These are phyloP conservation scores for Jackrogersella minutella DNA, from an alignment of 495 filamentous ascomycete genomes.

Conservation along the genomic window DNA sequence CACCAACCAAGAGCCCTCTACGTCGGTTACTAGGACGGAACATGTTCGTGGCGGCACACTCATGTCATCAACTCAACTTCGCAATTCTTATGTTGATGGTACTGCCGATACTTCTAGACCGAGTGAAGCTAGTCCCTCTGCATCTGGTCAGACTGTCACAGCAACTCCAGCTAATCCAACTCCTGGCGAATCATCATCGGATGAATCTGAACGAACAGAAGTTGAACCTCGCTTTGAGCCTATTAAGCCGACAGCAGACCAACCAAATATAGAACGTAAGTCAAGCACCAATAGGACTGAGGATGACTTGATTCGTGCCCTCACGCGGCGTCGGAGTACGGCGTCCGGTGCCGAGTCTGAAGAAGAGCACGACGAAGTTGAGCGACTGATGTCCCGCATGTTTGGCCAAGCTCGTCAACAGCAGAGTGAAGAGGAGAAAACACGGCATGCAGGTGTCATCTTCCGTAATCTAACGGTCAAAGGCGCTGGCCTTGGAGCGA, in stretches of 20 bases:
- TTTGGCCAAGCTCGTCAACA: conserved; percentile 67
- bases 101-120: background rate
- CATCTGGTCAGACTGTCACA: conserved; percentile 12
- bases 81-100: conserved; percentile 10
- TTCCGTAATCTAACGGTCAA: conserved; percentile 73
- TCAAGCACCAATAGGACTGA: conserved; percentile 47
- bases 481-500: conserved; percentile 71
- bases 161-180: background rate
- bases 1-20: conserved; percentile 1
- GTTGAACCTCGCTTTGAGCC: conserved; percentile 36
- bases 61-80: background rate
- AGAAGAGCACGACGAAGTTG: conserved; percentile 50
- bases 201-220: conserved; percentile 33
- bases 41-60: background rate
- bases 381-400: conserved; percentile 50
- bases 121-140: conserved; percentile 27
- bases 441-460: conserved; percentile 65
- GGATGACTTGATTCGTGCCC: conserved; percentile 57
- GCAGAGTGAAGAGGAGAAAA: conserved; percentile 72
- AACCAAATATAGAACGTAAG: background rate
- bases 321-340: conserved; percentile 60
- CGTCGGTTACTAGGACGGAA: conserved; percentile 8
- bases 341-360: conserved; percentile 43
- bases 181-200: conserved; percentile 27
- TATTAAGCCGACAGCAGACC: conserved; percentile 29